Evolutionary conservation across 176 grass and related monocot genomes (phyloP).

Genomic region (Phoenix roebelenii): DNA sequence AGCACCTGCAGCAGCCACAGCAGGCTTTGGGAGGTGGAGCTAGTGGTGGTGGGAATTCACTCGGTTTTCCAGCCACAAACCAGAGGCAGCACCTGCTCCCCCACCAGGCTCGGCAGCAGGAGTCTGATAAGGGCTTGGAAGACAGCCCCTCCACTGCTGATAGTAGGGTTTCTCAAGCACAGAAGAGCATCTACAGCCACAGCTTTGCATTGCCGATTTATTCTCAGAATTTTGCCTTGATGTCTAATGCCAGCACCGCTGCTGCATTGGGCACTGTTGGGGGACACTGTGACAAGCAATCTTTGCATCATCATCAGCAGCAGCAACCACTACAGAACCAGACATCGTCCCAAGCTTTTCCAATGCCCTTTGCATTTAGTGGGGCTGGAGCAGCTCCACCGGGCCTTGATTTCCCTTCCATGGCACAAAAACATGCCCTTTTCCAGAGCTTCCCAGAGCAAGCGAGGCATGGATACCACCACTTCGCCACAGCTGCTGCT

Average conservation of each 20-base stretch:
- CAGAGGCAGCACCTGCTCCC: constrained; percentile 27
- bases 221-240: constrained; percentile 53
- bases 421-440: constrained; percentile 61
- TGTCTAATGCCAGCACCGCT: constrained; percentile 30
- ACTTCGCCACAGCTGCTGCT: constrained; percentile 37
- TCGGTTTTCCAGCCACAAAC: constrained; percentile 30
- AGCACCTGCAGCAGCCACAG: constrained; percentile 52
- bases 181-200: constrained; percentile 45
- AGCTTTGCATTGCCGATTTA: constrained; percentile 52
- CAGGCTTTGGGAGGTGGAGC: constrained; percentile 36
- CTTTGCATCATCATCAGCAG: constrained; percentile 42
- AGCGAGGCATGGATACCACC: constrained; percentile 60
- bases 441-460: constrained; percentile 82
- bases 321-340: constrained; percentile 32
- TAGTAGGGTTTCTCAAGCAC: constrained; percentile 44
- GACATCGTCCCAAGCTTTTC: constrained; percentile 68
- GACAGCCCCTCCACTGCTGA: constrained; percentile 36
- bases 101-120: constrained; percentile 29
- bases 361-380: constrained; percentile 66
- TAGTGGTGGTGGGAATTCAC: constrained; percentile 28
- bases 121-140: constrained; percentile 36
- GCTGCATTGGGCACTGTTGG: constrained; percentile 22
- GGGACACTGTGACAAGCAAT: constrained; percentile 53
- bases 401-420: constrained; percentile 75
- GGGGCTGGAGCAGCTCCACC: constrained; percentile 37